These are phyloP conservation scores for Linum trigynum DNA, from an alignment of 345 rosid genomes.

Conservation along the genomic window DNA sequence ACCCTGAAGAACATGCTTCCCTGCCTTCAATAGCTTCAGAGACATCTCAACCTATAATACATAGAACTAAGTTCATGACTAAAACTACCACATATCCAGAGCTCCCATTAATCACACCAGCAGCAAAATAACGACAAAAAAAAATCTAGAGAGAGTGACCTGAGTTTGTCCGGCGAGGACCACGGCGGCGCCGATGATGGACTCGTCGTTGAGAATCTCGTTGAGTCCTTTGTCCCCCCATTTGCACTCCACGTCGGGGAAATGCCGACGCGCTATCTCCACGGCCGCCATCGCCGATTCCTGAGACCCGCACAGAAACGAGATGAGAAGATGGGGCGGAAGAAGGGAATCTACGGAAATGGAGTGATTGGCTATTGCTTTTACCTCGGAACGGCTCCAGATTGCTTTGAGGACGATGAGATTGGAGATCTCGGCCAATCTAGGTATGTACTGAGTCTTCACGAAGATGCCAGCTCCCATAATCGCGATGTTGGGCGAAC, in stretches of 20 bases:
- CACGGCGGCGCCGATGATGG: conserved; percentile 73
- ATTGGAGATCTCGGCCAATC: conserved; percentile 78
- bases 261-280: conserved; percentile 65
- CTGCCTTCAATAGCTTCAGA: conserved; percentile 68
- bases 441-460: conserved; percentile 71
- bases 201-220: conserved; percentile 54
- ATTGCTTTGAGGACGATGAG: conserved; percentile 52
- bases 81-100: too few species aligned
- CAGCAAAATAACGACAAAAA: not conserved
- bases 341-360: conserved; percentile 1
- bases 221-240: conserved; percentile 85
- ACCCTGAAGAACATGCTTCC: conserved; percentile 95
- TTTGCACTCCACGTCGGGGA: conserved; percentile 60
- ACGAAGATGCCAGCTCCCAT: conserved; percentile 95
- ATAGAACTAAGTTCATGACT: not conserved
- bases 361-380: not conserved
- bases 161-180: conserved; percentile 85
- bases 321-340: not conserved
- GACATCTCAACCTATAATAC: conserved; percentile 61
- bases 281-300: conserved; percentile 77
- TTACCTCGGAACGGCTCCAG: conserved; percentile 91
- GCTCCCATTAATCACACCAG: too few species aligned
- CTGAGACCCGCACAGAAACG: conserved; percentile 21
- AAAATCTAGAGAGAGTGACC: conserved; percentile 29
- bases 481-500: conserved; percentile 53